These are phyloP conservation scores for Pseudodiploospora longispora DNA, from an alignment of 2,329 filamentous ascomycete genomes.

Conservation along the genomic window DNA sequence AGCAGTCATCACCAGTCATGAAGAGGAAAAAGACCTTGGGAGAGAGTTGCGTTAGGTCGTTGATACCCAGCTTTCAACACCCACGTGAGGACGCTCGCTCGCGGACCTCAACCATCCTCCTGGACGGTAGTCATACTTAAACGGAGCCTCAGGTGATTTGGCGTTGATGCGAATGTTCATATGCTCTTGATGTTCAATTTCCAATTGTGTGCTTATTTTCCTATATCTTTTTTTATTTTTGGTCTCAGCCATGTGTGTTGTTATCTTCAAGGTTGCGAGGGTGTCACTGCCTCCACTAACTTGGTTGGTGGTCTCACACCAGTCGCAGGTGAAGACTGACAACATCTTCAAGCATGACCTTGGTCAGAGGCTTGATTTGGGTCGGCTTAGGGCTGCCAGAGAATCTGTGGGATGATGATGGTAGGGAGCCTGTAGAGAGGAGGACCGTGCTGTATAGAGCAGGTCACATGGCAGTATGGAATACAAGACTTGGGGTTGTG, in stretches of 20 bases:
- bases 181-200: constrained; percentile 23
- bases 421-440: too few species aligned
- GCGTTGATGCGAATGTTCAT: constrained; percentile 33
- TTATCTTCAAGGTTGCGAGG: too few species aligned
- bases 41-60: constrained; percentile 23
- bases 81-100: constrained; percentile 26
- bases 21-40: constrained; percentile 15
- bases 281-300: too few species aligned
- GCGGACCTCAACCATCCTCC: constrained; percentile 18
- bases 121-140: constrained; percentile 28
- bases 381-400: too few species aligned
- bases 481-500: too few species aligned
- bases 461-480: too few species aligned
- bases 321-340: too few species aligned
- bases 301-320: too few species aligned
- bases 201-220: constrained; percentile 12
- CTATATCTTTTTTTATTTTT: constrained; percentile 3
- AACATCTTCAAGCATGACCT: too few species aligned
- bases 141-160: constrained; percentile 33
- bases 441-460: too few species aligned
- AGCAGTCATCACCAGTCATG: constrained; percentile 75
- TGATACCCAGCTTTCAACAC: constrained; percentile 55
- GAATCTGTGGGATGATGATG: too few species aligned
- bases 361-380: too few species aligned
- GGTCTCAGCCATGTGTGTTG: not conserved